These are phyloP conservation scores for Lactarius pseudohatsudake DNA, from an alignment of 768 basidiomycete species.

Conservation along the genomic window DNA sequence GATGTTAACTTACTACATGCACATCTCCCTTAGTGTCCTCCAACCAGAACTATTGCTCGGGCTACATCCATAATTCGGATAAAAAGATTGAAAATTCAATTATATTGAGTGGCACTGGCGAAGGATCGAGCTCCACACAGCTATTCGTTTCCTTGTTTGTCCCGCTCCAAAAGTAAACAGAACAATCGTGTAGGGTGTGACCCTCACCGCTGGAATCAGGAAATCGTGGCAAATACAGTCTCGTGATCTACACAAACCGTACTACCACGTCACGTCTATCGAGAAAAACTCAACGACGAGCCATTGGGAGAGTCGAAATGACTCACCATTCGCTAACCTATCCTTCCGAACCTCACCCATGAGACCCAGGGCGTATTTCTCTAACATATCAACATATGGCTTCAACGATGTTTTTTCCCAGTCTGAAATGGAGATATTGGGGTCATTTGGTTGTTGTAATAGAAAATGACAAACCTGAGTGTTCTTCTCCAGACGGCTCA, in stretches of 20 bases:
- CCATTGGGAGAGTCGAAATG: not conserved
- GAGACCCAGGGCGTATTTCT: conserved; percentile 60
- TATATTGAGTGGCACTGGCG: too few relatives aligned
- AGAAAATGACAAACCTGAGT: conserved; percentile 23
- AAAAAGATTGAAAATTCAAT: too few relatives aligned
- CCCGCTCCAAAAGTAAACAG: too few relatives aligned
- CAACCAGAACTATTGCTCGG: too few relatives aligned
- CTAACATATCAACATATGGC: conserved; percentile 87
- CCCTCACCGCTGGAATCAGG: not conserved
- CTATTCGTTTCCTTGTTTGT: too few relatives aligned
- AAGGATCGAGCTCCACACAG: too few relatives aligned
- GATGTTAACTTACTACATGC: too few relatives aligned
- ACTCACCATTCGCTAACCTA: conserved; percentile 47
- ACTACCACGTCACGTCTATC: conserved; percentile 27
- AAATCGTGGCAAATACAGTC: not conserved
- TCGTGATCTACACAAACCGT: not conserved
- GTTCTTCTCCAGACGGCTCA: conserved; percentile 20
- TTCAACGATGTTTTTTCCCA: conserved; percentile 88
- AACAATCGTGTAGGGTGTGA: too few relatives aligned
- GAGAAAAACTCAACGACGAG: not conserved
- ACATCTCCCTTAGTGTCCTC: too few relatives aligned
- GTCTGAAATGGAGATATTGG: conserved; percentile 41
- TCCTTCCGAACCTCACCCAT: conserved; percentile 56
- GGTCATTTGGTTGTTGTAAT: not conserved
- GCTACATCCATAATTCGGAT: too few relatives aligned